Conservation (phyloP, 129 eudicot species). For the Sambucus nigra region DNA sequence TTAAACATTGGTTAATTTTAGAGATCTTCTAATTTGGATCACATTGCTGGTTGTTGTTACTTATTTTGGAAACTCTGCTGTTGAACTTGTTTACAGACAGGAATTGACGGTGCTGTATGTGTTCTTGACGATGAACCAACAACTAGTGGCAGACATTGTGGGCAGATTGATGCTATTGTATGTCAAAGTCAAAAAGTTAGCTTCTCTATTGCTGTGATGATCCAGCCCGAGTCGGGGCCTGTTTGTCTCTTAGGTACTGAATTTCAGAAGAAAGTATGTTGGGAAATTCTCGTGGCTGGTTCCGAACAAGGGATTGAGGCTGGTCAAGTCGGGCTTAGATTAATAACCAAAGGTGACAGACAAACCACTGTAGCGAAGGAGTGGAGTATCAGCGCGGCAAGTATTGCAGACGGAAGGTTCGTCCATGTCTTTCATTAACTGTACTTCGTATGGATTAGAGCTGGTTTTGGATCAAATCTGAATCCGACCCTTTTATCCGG, state of each 20-base stretch:
- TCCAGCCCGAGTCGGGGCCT: constrained; percentile 98
- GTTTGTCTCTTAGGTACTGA: constrained; percentile 91
- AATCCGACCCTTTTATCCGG: no score
- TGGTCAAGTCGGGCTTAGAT: constrained; percentile 92
- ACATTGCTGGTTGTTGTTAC: not conserved
- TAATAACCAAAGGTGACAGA: constrained; percentile 86
- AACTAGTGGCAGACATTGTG: constrained; percentile 80
- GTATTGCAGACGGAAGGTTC: constrained; percentile 98
- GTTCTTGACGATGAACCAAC: constrained; percentile 96
- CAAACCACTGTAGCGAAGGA: constrained; percentile 79
- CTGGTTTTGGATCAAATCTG: no score
- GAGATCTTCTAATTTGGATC: not conserved
- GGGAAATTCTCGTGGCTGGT: constrained; percentile 97
- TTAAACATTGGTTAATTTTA: not conserved
- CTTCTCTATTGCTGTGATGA: constrained; percentile 77
- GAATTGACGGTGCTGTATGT: constrained; percentile 87
- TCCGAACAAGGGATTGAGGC: constrained; percentile 99
- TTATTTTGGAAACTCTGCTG: constrained; percentile 2
- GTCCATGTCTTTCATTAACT: not conserved
- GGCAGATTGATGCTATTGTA: constrained; percentile 65
- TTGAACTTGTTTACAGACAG: constrained; percentile 46
- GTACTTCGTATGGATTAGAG: not conserved
- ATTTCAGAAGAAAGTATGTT: constrained; percentile 71
- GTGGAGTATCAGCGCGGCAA: constrained; percentile 86
- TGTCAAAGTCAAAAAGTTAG: constrained; percentile 76